Evolutionary conservation across 2,329 filamentous ascomycete species (phyloP).

Genomic region (Penicillium sp.): DNA sequence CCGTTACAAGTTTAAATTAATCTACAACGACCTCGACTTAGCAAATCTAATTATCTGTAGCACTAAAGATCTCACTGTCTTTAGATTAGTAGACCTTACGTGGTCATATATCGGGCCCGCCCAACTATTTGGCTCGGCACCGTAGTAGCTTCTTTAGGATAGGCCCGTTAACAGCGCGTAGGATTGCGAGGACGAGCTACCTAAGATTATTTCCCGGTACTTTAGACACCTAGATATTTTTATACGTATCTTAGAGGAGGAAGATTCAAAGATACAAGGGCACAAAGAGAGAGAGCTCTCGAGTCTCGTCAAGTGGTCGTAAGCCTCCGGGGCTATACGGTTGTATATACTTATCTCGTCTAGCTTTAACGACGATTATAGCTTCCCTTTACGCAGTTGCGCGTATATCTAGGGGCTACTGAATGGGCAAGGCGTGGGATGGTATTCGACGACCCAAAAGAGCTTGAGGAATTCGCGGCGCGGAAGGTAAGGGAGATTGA

Average conservation of each 20-base stretch:
- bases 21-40: constrained; percentile 41
- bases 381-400: constrained; percentile 35
- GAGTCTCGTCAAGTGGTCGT: constrained; percentile 35
- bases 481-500: constrained; percentile 31
- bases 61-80: constrained; percentile 35
- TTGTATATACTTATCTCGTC: constrained; percentile 36
- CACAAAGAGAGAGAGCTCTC: constrained; percentile 31
- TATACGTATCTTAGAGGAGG: constrained; percentile 33
- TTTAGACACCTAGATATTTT: constrained; percentile 29
- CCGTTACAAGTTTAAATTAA: constrained; percentile 37
- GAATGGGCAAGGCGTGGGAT: constrained; percentile 26
- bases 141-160: constrained; percentile 40
- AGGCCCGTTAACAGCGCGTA: constrained; percentile 26
- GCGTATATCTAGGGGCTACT: constrained; percentile 18
- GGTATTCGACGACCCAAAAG: constrained; percentile 19
- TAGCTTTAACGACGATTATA: constrained; percentile 34
- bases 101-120: constrained; percentile 42
- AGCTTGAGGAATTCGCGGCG: constrained; percentile 26
- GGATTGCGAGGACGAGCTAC: background rate
- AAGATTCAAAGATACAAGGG: constrained; percentile 31
- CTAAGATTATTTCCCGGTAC: background rate
- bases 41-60: constrained; percentile 41
- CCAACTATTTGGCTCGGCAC: constrained; percentile 39
- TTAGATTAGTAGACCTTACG: constrained; percentile 40
- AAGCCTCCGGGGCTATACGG: constrained; percentile 39